Conservation (phyloP, 78 protist genomes). For the Dictyostelium intermedium region DNA sequence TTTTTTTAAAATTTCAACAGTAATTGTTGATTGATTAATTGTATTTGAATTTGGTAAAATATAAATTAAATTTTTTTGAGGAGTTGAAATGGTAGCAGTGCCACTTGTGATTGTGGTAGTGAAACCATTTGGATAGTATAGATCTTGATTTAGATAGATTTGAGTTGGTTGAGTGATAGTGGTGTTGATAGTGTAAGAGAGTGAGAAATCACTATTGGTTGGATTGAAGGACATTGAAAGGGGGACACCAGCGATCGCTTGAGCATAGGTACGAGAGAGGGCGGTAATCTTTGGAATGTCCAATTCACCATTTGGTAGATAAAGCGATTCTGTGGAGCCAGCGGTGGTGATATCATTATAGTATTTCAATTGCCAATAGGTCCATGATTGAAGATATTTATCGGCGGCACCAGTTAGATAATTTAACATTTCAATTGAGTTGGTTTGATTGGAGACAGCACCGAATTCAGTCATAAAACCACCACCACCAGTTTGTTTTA, state of each 20-base stretch:
- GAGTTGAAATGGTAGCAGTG: neutral
- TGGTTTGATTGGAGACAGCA: slow-evolving; percentile 44
- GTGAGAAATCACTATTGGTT: neutral
- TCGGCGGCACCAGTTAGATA: slow-evolving; percentile 63
- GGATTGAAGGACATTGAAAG: slow-evolving; percentile 13
- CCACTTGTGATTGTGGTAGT: slow-evolving; percentile 4
- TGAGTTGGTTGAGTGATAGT: slow-evolving; percentile 33
- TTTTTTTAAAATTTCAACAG: neutral
- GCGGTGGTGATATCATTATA: slow-evolving; percentile 85
- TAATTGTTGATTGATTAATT: neutral
- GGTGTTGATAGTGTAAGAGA: slow-evolving; percentile 22
- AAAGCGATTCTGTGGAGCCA: slow-evolving; percentile 53
- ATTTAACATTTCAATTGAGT: slow-evolving; percentile 38
- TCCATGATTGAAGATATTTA: slow-evolving; percentile 37
- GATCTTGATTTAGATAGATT: slow-evolving; percentile 46
- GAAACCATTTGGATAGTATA: slow-evolving; percentile 69
- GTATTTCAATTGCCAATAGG: slow-evolving; percentile 84
- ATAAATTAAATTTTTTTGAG: neutral
- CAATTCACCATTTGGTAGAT: slow-evolving; percentile 52
- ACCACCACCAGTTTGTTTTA: slow-evolving; percentile 67
- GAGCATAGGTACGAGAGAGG: slow-evolving; percentile 80
- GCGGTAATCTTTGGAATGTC: slow-evolving; percentile 52
- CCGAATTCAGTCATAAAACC: slow-evolving; percentile 86
- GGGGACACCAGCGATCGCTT: slow-evolving; percentile 78
- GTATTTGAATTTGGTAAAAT: slow-evolving; percentile 23